Conservation (phyloP, 1,284 basidiomycete species). For the Leccinum pachyderme region DNA sequence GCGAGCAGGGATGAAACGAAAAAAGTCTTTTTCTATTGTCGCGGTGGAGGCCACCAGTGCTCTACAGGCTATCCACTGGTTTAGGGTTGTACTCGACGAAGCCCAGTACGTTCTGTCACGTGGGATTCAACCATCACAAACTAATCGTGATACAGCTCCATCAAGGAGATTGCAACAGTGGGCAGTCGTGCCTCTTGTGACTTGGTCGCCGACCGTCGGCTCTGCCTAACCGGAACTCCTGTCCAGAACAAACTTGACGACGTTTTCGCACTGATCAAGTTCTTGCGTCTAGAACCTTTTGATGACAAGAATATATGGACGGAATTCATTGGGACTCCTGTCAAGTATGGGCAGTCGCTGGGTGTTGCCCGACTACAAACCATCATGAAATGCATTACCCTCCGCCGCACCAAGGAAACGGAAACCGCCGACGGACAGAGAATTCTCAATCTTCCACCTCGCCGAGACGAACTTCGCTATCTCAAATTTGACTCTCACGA, state of each 20-base stretch:
- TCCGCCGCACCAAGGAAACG: slow-evolving; percentile 94
- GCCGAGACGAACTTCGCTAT: slow-evolving; percentile 80
- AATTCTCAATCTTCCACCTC: slow-evolving; percentile 86
- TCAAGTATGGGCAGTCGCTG: slow-evolving; percentile 89
- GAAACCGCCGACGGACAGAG: slow-evolving; percentile 77
- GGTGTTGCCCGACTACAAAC: slow-evolving; percentile 93
- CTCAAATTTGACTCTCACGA: slow-evolving; percentile 86
- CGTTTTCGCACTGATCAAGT: slow-evolving; percentile 94
- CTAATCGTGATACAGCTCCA: slow-evolving; percentile 61
- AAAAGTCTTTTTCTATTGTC: slow-evolving; percentile 56
- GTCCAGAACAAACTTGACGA: slow-evolving; percentile 99
- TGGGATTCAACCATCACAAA: slow-evolving; percentile 1
- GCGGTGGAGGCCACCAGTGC: slow-evolving; percentile 72
- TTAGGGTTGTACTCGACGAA: slow-evolving; percentile 96
- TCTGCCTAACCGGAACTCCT: slow-evolving; percentile 96
- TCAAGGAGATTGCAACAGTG: slow-evolving; percentile 94
- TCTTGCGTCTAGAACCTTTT: slow-evolving; percentile 89
- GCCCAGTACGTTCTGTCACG: slow-evolving; percentile 75
- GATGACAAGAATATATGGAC: slow-evolving; percentile 94
- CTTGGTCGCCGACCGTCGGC: slow-evolving; percentile 87
- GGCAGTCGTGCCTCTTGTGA: slow-evolving; percentile 95
- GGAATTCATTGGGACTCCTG: slow-evolving; percentile 87
- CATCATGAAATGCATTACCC: slow-evolving; percentile 95
- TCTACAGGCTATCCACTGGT: slow-evolving; percentile 97
- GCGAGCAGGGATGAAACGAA: slow-evolving; percentile 63